phyloP scores from a whole-genome alignment of 305 asterid species.

The Fraxinus velutina region DNA sequence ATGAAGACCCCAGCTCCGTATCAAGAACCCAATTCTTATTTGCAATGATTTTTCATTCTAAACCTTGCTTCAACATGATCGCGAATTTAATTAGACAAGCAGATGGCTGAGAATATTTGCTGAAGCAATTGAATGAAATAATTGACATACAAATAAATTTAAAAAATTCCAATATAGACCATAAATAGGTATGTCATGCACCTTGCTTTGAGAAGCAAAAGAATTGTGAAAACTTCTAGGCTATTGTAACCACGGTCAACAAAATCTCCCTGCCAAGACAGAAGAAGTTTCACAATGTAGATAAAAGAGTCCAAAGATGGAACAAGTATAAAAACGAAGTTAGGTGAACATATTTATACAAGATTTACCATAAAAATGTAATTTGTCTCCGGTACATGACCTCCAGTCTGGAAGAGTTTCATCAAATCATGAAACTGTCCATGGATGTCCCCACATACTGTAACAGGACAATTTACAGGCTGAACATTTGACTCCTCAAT shows the following conservation, averaged over 20 bases:
- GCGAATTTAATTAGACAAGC: not conserved
- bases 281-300: conserved; percentile 8
- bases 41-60: not conserved
- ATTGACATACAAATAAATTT: not conserved
- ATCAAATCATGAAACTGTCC: conserved; percentile 96
- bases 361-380: conserved; percentile 84
- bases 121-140: not conserved
- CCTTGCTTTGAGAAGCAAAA: conserved; percentile 98
- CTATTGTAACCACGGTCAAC: conserved; percentile 99
- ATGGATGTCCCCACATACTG: conserved; percentile 98
- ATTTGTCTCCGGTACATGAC: conserved; percentile 95
- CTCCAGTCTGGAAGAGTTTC: conserved; percentile 99
- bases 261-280: conserved; percentile 80
- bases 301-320: conserved; percentile 5
- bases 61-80: conserved; percentile 11
- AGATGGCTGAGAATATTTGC: not conserved
- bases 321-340: conserved; percentile 8
- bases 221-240: conserved; percentile 90
- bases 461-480: conserved; percentile 97
- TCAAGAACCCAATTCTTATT: conserved; percentile 1
- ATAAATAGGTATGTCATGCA: conserved; percentile 25
- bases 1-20: conserved; percentile 13
- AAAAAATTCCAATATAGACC: not conserved
- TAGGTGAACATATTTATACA: not conserved
- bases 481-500: conserved; percentile 99